phyloP scores from a whole-genome alignment of 2,329 filamentous ascomycete species.

The Trichoderma sp. region DNA sequence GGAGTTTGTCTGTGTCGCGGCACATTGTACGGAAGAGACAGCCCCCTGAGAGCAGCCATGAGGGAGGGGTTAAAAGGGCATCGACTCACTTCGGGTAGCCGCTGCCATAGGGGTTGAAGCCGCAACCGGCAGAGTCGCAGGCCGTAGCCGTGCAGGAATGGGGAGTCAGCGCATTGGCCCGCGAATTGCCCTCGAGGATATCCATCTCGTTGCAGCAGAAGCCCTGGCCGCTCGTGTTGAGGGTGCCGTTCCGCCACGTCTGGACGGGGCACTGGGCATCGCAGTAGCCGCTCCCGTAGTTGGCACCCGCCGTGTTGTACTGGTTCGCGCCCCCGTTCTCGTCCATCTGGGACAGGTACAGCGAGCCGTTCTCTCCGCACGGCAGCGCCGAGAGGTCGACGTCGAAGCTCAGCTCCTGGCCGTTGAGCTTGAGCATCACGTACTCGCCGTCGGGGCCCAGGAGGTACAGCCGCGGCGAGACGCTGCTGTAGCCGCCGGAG shows the following conservation, averaged over 20 bases:
- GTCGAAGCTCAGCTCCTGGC: conserved; percentile 66
- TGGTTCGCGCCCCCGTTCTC: conserved; percentile 61
- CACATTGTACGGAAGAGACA: too few relatives aligned
- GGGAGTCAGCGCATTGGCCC: conserved; percentile 49
- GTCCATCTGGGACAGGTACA: conserved; percentile 62
- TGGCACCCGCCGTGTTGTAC: conserved; percentile 59
- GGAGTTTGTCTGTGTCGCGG: too few relatives aligned
- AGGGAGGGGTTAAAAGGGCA: neutral
- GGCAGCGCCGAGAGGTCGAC: conserved; percentile 66
- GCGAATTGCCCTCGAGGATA: conserved; percentile 57
- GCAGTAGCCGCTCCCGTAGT: conserved; percentile 66
- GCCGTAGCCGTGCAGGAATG: conserved; percentile 50
- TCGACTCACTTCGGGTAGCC: conserved; percentile 30
- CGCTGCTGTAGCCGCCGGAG: conserved; percentile 32
- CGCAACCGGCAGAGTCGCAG: conserved; percentile 50
- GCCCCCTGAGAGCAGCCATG: neutral
- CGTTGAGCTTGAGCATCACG: conserved; percentile 61
- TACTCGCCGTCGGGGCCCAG: conserved; percentile 59
- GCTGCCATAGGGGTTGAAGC: conserved; percentile 47
- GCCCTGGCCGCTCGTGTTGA: conserved; percentile 39
- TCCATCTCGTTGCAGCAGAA: conserved; percentile 59
- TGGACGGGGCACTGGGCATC: conserved; percentile 60
- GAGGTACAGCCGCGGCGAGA: conserved; percentile 58
- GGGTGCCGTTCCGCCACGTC: conserved; percentile 54
- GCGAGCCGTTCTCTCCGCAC: conserved; percentile 68